Base-by-base conservation (phyloP, 2,329 filamentous ascomycete genomes). In the Orbilia quercus region DNA sequence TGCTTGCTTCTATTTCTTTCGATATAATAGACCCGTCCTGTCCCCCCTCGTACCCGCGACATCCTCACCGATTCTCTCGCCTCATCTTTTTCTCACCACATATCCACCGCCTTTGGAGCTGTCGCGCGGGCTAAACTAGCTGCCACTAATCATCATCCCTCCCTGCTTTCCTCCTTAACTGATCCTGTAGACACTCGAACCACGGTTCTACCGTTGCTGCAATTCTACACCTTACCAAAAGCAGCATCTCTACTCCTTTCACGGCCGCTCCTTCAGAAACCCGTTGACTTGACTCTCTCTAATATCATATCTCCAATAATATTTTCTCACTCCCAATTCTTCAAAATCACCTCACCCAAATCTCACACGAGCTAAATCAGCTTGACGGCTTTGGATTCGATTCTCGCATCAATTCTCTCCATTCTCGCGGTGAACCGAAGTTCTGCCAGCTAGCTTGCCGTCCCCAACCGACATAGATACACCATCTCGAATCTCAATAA, bases 141-240 rank as follows among this genome's bases (percentile, higher is more conserved):
- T 58, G 42, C 45, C 45, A 67, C 18, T 28, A 34, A 44, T 50
- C 48, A 65, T 44, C 34, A 25, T 62, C 65, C 62, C 55, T 65
- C 51, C 55, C 57, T 70, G 66, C 65, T 53, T 73, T 36, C 54
- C 20, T 58, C 59, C 59, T 58, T 69, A 75, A 48, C 54, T 62
- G 53, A 54, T 59, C 55, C 58, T 55, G 48, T 75, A 34, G 48
- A 45, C 54, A 34, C 31, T 47, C 23, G 18, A 31, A 60, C 34
- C 50, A 67, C 54, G 44, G 25, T 54, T 38, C 50, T 40, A 40
- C 25, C 5, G 34, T 38, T 16, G 16, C 48, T 6, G 12, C 18
- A 25, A 40, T 36, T 71, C 36, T 53, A 64, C 72, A 62, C 74
- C 28, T 31, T 31, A 16, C 36, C 11, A 14, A 57, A 67, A 36